A percentile compares a stretch with the other conserved stretches of the same genome.
Conservation (phyloP, 2,329 filamentous ascomycete species). For the Aspergillus melleus region DNA sequence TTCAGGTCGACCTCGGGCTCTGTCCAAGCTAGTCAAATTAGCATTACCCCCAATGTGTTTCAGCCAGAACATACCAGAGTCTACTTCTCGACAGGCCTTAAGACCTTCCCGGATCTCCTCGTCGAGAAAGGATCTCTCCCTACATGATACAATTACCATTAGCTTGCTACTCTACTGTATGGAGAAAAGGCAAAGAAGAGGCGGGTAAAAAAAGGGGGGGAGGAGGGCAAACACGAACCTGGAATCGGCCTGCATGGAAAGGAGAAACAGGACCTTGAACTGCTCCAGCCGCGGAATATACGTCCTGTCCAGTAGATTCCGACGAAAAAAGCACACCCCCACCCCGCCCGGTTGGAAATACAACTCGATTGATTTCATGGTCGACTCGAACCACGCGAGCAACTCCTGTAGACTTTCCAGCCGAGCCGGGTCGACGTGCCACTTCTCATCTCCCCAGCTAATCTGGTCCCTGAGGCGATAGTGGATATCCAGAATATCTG, state of each 20-base stretch:
- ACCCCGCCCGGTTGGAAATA: conserved; percentile 36
- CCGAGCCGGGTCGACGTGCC: conserved; percentile 19
- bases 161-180: background rate
- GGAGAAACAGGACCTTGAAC: conserved; percentile 29
- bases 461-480: conserved; percentile 26
- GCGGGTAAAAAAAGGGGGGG: background rate
- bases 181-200: background rate
- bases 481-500: conserved; percentile 25
- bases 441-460: conserved; percentile 25
- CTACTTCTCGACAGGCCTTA: conserved; percentile 14
- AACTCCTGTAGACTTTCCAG: conserved; percentile 23
- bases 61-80: conserved; percentile 14
- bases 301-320: conserved; percentile 26
- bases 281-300: conserved; percentile 30
- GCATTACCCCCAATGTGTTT: background rate
- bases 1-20: conserved; percentile 16
- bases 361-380: conserved; percentile 25
- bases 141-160: background rate
- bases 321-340: conserved; percentile 24
- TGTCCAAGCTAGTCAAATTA: conserved; percentile 1
- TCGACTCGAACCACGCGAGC: conserved; percentile 22
- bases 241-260: conserved; percentile 29
- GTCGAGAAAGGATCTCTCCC: conserved; percentile 19
- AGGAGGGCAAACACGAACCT: conserved; percentile 9
- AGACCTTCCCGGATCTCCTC: conserved; percentile 18